Base-by-base conservation (phyloP, 2,329 filamentous ascomycete species). In the Raffaelea albimanens region DNA sequence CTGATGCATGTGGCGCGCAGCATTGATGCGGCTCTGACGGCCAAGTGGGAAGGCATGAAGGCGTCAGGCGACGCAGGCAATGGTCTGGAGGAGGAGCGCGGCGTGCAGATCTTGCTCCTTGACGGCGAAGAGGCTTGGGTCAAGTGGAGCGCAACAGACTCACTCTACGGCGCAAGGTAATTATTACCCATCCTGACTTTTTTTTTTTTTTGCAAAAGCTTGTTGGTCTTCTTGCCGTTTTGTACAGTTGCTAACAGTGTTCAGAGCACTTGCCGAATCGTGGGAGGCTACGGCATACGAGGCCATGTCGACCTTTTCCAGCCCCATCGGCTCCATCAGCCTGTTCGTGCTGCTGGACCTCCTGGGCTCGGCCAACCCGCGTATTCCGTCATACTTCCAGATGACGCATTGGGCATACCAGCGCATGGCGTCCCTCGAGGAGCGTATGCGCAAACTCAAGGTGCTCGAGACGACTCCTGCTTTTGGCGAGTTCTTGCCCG, bases 81-180 rank as follows among this genome's bases (percentile, higher is more conserved):
- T 21, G 73, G 68, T 0, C 64, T 93, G 20, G 87, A 89, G 39
- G 85, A 84, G 56, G 80, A 87, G 53, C 82, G 80, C 59, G 91
- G 91, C 1, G 75, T 98, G 31, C 93, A 97, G 68, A 85, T 98
- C 23, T 55, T 98, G 23, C 75, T 98, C 47, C 67, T 98, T 8
- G 93, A 98, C 59, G 93, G 93, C 4, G 93, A 98, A 67, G 93
- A 98, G 65, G 90, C 93, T 0, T 98, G 95, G 65, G 68, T 78
- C 20, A 65, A 64, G 1, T 98, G 93, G 93, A 85, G 81, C 1
- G 77, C 78, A 33, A 77, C 73, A 0, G 93, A 98, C 63, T 94
- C 87, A 5, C 67, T 96, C 4, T 98, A 98, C 58, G 93, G 93
- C 3, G 79, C 91, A 18, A 80, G 88, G 82, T 85, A 69, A 14